These are phyloP conservation scores for Ramichloridium luteum DNA, from an alignment of 2,329 filamentous ascomycete genomes.

Conservation along the genomic window DNA sequence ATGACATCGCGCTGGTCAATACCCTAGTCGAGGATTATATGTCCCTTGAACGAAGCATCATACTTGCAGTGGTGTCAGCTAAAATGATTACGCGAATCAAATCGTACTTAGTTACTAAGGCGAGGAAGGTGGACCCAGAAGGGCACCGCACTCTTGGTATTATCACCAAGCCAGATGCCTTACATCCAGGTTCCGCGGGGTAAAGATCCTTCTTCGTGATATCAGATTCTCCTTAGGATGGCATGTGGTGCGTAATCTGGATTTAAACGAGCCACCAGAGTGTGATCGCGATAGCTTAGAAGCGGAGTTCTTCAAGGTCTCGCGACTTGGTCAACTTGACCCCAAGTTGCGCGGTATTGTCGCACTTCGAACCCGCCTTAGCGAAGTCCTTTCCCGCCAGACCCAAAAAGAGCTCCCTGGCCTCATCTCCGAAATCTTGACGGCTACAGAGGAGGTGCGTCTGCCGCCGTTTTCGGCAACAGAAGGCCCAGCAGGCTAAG, in stretches of 20 bases:
- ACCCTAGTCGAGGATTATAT: conserved; percentile 29
- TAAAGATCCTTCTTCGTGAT: conserved; percentile 30
- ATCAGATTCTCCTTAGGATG: conserved; percentile 36
- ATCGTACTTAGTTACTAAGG: conserved; percentile 31
- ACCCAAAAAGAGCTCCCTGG: conserved; percentile 26
- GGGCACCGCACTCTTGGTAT: conserved; percentile 23
- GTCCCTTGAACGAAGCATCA: conserved; percentile 26
- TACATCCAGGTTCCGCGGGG: conserved; percentile 27
- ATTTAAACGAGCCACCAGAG: neutral
- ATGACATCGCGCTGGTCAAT: conserved; percentile 26
- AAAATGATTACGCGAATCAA: conserved; percentile 34
- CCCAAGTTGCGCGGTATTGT: conserved; percentile 1
- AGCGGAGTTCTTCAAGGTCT: neutral
- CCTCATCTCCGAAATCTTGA: conserved; percentile 23
- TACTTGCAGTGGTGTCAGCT: conserved; percentile 31
- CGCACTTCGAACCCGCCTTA: neutral
- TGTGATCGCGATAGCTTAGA: neutral
- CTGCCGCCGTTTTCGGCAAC: too few species aligned
- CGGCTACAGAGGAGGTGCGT: conserved; percentile 18
- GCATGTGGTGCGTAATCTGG: conserved; percentile 35
- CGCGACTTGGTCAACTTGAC: conserved; percentile 1
- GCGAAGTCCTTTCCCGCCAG: conserved; percentile 14
- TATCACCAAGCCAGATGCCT: conserved; percentile 25
- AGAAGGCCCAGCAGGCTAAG: too few species aligned
- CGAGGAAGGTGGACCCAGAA: conserved; percentile 22